Percentiles rank a stretch among this genome's conserved stretches.
Evolutionary conservation across 176 grass and related monocot species (phyloP).

Genomic region (Carex scoparia): DNA sequence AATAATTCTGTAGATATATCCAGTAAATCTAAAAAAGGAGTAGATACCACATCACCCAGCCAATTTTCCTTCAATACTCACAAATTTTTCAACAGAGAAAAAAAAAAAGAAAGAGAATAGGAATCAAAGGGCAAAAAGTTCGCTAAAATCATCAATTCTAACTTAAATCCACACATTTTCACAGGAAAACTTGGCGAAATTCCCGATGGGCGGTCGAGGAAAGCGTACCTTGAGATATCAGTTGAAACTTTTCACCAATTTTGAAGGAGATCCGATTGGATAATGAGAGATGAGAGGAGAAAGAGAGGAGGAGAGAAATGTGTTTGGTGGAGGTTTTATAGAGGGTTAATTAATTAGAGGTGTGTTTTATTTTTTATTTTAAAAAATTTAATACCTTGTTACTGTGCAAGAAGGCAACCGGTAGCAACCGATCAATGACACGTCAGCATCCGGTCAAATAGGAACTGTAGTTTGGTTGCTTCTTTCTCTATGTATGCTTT

Average conservation of each 20-base stretch:
- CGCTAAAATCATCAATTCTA: neutral
- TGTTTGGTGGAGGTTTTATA: conserved; percentile 20
- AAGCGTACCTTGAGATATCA: neutral
- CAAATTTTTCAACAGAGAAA: neutral
- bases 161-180: conserved; percentile 4
- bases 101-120: neutral
- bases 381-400: conserved; percentile 2
- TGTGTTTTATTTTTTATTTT: neutral
- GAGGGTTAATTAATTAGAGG: neutral
- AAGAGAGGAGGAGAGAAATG: neutral
- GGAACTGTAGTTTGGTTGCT: neutral
- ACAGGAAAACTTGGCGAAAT: neutral
- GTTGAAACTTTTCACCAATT: neutral
- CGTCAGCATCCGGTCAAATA: neutral
- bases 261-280: conserved; percentile 20
- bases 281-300: neutral
- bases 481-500: neutral
- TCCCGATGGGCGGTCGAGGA: neutral
- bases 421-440: neutral
- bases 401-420: neutral
- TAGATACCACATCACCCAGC: neutral
- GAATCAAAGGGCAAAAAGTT: neutral
- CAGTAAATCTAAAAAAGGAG: neutral
- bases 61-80: neutral
- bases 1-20: neutral